A percentile compares a stretch with the other conserved stretches of the same genome.
Conservation (phyloP, 2,329 filamentous ascomycete species). For the Fusarium annulatum region DNA sequence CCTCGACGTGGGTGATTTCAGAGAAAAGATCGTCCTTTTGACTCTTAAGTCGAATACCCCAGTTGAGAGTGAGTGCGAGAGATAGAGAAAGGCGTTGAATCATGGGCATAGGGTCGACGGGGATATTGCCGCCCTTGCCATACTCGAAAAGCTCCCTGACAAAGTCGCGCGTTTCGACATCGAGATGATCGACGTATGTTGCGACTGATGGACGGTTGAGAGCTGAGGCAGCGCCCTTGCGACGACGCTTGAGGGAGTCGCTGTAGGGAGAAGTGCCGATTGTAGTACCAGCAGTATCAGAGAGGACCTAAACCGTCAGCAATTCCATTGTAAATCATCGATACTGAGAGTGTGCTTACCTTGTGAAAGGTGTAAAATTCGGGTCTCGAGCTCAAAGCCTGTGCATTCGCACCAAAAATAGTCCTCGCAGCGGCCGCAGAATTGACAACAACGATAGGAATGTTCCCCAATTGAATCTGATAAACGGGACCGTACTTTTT, state of each 20-base stretch:
- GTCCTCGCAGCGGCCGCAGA: constrained; percentile 61
- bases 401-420: constrained; percentile 63
- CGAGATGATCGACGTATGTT: constrained; percentile 70
- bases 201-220: constrained; percentile 73
- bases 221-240: constrained; percentile 73
- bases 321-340: rapidly evolving
- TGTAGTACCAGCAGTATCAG: constrained; percentile 73
- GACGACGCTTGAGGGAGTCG: constrained; percentile 70
- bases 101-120: constrained; percentile 74
- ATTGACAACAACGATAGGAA: constrained; percentile 67
- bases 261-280: constrained; percentile 76
- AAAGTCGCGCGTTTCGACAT: constrained; percentile 72
- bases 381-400: constrained; percentile 65
- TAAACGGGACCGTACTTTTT: constrained; percentile 61
- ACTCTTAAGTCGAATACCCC: constrained; percentile 69
- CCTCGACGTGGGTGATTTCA: constrained; percentile 72
- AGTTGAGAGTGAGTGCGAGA: constrained; percentile 73
- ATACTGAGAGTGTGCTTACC: constrained; percentile 43
- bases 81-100: constrained; percentile 72
- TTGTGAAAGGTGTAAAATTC: constrained; percentile 71
- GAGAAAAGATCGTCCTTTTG: constrained; percentile 70
- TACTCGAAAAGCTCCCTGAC: constrained; percentile 69
- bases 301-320: constrained; percentile 60
- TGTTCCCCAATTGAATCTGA: constrained; percentile 68
- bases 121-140: constrained; percentile 63